phyloP scores from a whole-genome alignment of 139 green algal genomes.

The Astrephomene gubernaculifera region DNA sequence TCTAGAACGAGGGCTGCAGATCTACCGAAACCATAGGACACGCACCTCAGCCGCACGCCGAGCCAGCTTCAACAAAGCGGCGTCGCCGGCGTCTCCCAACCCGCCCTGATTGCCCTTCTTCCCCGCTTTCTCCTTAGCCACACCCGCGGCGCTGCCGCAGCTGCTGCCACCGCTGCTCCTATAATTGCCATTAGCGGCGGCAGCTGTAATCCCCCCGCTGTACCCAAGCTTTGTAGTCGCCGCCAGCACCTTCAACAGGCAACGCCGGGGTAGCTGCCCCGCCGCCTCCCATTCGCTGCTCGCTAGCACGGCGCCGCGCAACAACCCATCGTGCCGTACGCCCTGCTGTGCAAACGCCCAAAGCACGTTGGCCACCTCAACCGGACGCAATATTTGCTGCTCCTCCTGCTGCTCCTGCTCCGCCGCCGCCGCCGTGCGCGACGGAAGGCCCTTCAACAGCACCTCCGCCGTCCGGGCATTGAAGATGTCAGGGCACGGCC shows the following conservation, averaged over 20 bases:
- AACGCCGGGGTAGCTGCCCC: neutral
- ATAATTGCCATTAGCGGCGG: too few species aligned
- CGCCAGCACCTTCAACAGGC: constrained; percentile 30
- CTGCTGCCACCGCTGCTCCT: neutral
- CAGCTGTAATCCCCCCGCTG: too few species aligned
- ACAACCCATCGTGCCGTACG: neutral
- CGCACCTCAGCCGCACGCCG: constrained; percentile 1
- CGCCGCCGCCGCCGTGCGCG: neutral
- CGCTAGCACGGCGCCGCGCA: neutral
- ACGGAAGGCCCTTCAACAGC: neutral
- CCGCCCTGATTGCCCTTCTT: neutral
- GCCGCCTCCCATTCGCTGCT: neutral
- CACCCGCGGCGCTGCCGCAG: neutral
- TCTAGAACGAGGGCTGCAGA: too few species aligned
- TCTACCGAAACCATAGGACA: too few species aligned
- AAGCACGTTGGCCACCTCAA: constrained; percentile 13
- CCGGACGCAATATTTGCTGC: constrained; percentile 15
- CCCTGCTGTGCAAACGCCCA: constrained; percentile 32
- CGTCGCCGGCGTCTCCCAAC: neutral
- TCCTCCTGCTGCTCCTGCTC: neutral
- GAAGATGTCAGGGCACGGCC: neutral
- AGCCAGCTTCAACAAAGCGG: neutral
- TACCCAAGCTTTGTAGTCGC: neutral
- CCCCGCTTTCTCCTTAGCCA: neutral
- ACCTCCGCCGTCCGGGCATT: neutral